phyloP scores from a whole-genome alignment of 176 grass and related monocot genomes.

The Lolium perenne region DNA sequence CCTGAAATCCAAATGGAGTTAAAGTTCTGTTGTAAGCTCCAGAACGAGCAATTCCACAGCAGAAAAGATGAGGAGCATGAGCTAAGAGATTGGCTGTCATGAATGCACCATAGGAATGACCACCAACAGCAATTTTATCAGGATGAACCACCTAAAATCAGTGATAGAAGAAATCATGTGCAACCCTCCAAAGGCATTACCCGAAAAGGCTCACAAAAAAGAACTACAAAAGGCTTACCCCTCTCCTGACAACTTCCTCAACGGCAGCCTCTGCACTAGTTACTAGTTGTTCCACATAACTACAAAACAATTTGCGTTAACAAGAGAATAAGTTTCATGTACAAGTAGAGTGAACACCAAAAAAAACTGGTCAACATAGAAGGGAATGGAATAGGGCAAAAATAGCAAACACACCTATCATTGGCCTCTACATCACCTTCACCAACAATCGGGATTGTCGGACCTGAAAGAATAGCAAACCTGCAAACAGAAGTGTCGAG shows the following conservation, averaged over 20 bases:
- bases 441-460: constrained; percentile 97
- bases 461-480: constrained; percentile 93
- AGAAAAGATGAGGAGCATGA: constrained; percentile 97
- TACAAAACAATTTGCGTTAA: constrained; percentile 48
- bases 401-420: constrained; percentile 67
- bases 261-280: constrained; percentile 90
- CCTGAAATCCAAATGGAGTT: constrained; percentile 99
- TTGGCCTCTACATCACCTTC: constrained; percentile 98
- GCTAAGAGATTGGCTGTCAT: constrained; percentile 99
- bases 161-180: not conserved
- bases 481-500: constrained; percentile 46
- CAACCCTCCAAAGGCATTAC: constrained; percentile 3
- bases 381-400: constrained; percentile 35
- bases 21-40: constrained; percentile 99
- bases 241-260: constrained; percentile 89
- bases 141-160: constrained; percentile 84
- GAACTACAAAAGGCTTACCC: constrained; percentile 60
- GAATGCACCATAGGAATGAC: constrained; percentile 99
- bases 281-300: constrained; percentile 95
- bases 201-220: constrained; percentile 22
- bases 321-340: constrained; percentile 26
- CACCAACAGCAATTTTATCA: constrained; percentile 95
- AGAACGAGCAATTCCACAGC: constrained; percentile 92
- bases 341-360: constrained; percentile 1
- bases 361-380: constrained; percentile 14